phyloP scores from a whole-genome alignment of 2,329 filamentous ascomycete genomes.

The Trichoderma sp. region DNA sequence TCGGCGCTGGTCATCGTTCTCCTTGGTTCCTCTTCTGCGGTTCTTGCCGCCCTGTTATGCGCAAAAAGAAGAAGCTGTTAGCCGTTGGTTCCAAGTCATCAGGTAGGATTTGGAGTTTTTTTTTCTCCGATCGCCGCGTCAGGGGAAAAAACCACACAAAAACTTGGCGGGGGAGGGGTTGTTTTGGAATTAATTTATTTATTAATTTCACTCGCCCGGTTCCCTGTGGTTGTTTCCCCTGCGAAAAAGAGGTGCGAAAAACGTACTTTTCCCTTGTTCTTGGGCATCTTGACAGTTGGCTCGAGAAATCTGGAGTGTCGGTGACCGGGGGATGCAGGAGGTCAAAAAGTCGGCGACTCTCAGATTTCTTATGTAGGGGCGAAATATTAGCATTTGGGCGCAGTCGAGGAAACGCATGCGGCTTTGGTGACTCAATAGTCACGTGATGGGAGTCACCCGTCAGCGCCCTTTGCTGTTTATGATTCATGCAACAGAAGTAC shows the following conservation, averaged over 20 bases:
- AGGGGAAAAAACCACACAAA: neutral
- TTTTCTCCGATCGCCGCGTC: neutral
- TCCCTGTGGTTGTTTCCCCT: neutral
- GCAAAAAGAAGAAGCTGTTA: neutral
- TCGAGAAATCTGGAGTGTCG: constrained; percentile 19
- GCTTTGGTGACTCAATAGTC: constrained; percentile 1
- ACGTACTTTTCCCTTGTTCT: constrained; percentile 98
- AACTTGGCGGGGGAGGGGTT: constrained; percentile 18
- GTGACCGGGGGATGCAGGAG: constrained; percentile 9
- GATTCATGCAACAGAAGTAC: neutral
- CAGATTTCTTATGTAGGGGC: constrained; percentile 15
- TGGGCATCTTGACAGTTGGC: constrained; percentile 69
- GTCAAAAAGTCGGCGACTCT: neutral
- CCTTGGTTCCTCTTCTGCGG: constrained; percentile 96
- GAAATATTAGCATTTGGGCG: constrained; percentile 7
- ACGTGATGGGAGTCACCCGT: constrained; percentile 3
- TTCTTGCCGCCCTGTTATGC: constrained; percentile 88
- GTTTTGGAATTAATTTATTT: neutral
- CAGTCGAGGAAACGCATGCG: neutral
- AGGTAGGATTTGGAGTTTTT: neutral
- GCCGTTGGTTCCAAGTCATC: neutral
- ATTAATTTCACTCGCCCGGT: neutral
- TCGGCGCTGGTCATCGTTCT: constrained; percentile 99
- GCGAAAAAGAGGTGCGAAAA: neutral
- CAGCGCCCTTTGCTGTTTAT: neutral